Evolutionary conservation across 2,329 filamentous ascomycete genomes (phyloP).

Genomic region (Onygenales sp.): DNA sequence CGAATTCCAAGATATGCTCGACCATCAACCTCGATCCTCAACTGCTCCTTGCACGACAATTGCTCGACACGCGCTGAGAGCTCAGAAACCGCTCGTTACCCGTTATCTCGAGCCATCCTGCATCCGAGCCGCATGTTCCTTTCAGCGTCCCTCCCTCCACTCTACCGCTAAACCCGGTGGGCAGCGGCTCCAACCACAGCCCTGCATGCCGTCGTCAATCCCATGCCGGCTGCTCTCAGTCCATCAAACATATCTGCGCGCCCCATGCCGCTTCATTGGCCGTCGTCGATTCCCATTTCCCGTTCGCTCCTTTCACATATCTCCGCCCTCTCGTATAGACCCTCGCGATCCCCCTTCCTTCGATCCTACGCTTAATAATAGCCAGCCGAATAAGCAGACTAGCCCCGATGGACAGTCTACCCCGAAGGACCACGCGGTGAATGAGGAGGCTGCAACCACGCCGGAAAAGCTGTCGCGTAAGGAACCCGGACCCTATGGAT

Average conservation of each 20-base stretch:
- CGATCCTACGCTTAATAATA: slow-evolving; percentile 14
- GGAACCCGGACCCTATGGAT: slow-evolving; percentile 27
- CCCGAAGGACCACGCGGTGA: background rate
- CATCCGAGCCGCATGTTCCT: background rate
- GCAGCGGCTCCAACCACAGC: slow-evolving; percentile 9
- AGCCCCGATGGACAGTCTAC: background rate
- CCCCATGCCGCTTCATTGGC: slow-evolving; percentile 27
- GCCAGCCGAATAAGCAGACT: slow-evolving; percentile 10
- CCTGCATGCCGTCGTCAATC: slow-evolving; percentile 24
- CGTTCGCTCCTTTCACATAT: slow-evolving; percentile 25
- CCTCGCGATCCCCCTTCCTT: slow-evolving; percentile 19
- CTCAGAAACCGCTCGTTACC: too few species aligned
- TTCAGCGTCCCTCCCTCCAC: background rate
- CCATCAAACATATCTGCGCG: slow-evolving; percentile 14
- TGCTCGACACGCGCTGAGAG: too few species aligned
- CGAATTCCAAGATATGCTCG: too few species aligned
- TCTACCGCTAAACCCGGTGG: slow-evolving; percentile 6
- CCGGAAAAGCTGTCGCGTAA: slow-evolving; percentile 14
- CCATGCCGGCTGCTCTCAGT: slow-evolving; percentile 26
- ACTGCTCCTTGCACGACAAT: too few species aligned
- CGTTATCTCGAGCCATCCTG: background rate
- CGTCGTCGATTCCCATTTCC: slow-evolving; percentile 24
- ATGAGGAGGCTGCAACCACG: slow-evolving; percentile 4
- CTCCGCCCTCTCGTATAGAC: slow-evolving; percentile 19
- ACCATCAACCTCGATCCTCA: too few species aligned